Base-by-base conservation (phyloP, 768 basidiomycete genomes). In the Leccinum longicurvipes region DNA sequence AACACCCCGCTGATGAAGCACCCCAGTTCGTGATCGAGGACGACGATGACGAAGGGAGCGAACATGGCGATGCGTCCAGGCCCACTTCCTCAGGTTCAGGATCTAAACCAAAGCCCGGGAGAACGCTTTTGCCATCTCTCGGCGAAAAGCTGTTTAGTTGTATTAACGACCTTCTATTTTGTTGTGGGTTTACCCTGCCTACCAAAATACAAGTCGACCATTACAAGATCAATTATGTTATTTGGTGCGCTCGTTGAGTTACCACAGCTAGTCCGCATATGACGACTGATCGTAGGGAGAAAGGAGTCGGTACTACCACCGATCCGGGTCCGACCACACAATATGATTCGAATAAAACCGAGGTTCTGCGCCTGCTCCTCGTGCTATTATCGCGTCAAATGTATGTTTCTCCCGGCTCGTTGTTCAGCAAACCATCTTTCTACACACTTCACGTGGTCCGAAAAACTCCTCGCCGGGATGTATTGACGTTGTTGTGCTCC, bases 401-500 rank as follows among this genome's bases (percentile, higher is more conserved):
- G 56, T 96, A 96, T 71, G 77, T 86, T 23, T 78, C 92, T 7
- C 82, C 90, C 5, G 77, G 80, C 17, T 78, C 82, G 6, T 72
- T 97, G 21, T 82, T 88, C 71, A 80, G 82, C 17, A 84, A 82
- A 51, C 88, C 89, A 0, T 89, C 90, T 3, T 78, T 82, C 44
- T 93, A 91, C 65, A 83, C 91, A 17, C 79, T 89, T 8, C 82
- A 92, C 67, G 77, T 92, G 47, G 86, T 89, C 10, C 89, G 92
- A 70, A 78, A 85, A 69, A 82, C 84, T 51, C 79, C 87, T 56
- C 81, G 93, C 53, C 82, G 89, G 42, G 82, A 94, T 63, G 86
- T 95, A n/a, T 79, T 99, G 53, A 94, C 95, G 4, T 75, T 98
- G 25, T 74, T 99, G 8, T 99, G 96, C 72, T 98, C 95, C 4